phyloP scores from a whole-genome alignment of 1,284 basidiomycete genomes.

The Papiliotrema laurentii region DNA sequence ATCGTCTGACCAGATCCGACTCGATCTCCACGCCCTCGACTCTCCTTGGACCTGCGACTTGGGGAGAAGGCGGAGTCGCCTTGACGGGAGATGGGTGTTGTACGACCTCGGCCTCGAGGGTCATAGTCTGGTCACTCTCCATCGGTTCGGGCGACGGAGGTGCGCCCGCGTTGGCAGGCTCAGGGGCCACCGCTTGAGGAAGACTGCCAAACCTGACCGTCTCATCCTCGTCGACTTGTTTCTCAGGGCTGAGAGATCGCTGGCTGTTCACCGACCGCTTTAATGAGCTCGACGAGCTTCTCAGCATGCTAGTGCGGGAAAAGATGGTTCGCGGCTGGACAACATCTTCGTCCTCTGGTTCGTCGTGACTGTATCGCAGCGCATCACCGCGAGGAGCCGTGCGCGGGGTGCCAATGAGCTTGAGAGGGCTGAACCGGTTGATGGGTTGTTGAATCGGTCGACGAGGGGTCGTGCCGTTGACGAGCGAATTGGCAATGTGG shows the following conservation, averaged over 20 bases:
- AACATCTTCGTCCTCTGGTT: neutral
- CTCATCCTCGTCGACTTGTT: conserved; percentile 5
- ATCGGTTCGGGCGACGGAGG: no score
- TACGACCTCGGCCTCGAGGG: neutral
- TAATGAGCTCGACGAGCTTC: neutral
- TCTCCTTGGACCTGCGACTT: neutral
- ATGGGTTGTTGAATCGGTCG: conserved; percentile 7
- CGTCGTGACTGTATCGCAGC: no score
- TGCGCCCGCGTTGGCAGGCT: no score
- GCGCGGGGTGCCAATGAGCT: conserved; percentile 29
- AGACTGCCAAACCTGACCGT: conserved; percentile 11
- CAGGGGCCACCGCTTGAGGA: neutral
- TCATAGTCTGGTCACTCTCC: no score
- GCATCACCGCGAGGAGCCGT: conserved; percentile 12
- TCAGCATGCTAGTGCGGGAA: conserved; percentile 6
- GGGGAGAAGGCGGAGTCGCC: neutral
- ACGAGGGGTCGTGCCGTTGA: conserved; percentile 28
- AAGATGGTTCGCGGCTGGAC: conserved; percentile 20
- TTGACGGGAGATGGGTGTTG: neutral
- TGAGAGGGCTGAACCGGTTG: conserved; percentile 32
- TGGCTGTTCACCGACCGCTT: neutral
- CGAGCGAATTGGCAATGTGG: conserved; percentile 31
- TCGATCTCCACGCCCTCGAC: conserved; percentile 22
- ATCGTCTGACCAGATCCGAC: conserved; percentile 16
- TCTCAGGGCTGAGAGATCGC: neutral